Conservation (phyloP, 2,329 filamentous ascomycete species). For the Xylaria digitata region DNA sequence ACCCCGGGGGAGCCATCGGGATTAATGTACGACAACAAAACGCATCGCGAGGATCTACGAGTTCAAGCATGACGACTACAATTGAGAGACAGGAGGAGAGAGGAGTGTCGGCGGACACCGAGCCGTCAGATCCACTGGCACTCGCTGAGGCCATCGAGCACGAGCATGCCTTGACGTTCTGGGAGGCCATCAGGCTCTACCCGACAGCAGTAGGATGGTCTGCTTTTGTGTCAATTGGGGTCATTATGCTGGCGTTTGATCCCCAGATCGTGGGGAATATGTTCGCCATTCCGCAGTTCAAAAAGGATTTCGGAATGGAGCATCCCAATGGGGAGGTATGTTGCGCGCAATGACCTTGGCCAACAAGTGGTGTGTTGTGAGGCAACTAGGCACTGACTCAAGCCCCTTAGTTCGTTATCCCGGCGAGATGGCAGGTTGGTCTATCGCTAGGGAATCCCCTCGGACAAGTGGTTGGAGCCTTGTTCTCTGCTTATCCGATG, state of each 20-base stretch:
- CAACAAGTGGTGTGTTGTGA: not conserved
- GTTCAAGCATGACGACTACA: constrained; percentile 9
- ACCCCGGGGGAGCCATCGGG: not conserved
- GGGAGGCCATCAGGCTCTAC: constrained; percentile 56
- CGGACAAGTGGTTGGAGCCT: constrained; percentile 67
- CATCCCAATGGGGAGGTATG: constrained; percentile 48
- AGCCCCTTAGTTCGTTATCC: constrained; percentile 42
- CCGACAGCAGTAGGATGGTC: constrained; percentile 65
- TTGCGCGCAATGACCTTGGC: not conserved
- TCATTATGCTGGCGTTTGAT: constrained; percentile 73
- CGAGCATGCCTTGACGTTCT: constrained; percentile 56
- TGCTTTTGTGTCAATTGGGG: constrained; percentile 67
- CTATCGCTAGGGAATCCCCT: constrained; percentile 66
- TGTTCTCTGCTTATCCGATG: constrained; percentile 61
- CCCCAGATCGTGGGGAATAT: constrained; percentile 72
- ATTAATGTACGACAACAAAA: not conserved
- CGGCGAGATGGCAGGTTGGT: constrained; percentile 60
- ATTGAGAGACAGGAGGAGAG: constrained; percentile 34
- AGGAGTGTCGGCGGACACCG: constrained; percentile 31
- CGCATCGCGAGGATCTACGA: not conserved
- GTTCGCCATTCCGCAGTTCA: constrained; percentile 56
- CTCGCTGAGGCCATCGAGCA: constrained; percentile 54
- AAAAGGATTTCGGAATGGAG: constrained; percentile 50
- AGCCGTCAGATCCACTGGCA: constrained; percentile 40
- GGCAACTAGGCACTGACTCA: constrained; percentile 7